Conservation (phyloP, 2,329 filamentous ascomycete species). For the Talaromyces sp. region DNA sequence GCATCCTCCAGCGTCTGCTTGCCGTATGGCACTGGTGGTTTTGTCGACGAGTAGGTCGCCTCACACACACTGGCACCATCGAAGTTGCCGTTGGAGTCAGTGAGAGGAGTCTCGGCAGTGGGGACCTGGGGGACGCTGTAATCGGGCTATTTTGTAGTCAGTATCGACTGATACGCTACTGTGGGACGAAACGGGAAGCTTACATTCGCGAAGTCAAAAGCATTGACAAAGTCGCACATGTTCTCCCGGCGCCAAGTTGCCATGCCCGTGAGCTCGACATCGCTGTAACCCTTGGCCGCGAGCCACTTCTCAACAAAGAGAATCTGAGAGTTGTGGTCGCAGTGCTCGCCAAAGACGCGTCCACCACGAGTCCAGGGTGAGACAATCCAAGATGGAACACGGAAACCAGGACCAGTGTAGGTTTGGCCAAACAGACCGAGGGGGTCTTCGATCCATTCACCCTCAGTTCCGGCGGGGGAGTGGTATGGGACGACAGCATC, state of each 20-base stretch:
- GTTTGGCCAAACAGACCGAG: constrained; percentile 42
- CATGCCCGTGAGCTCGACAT: constrained; percentile 40
- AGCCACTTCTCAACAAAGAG: constrained; percentile 54
- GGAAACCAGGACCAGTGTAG: constrained; percentile 47
- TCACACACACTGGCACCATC: constrained; percentile 47
- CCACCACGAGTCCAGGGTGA: constrained; percentile 55
- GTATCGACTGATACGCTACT: background rate
- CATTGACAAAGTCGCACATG: constrained; percentile 48
- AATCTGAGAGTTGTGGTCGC: constrained; percentile 55
- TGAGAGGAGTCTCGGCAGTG: constrained; percentile 42
- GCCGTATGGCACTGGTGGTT: constrained; percentile 50
- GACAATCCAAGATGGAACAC: constrained; percentile 54
- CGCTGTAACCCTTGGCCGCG: constrained; percentile 40
- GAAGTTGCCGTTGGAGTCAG: constrained; percentile 42
- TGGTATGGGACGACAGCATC: constrained; percentile 54
- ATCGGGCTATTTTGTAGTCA: constrained; percentile 39
- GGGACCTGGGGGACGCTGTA: constrained; percentile 49
- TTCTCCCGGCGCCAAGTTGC: constrained; percentile 46
- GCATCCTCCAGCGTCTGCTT: constrained; percentile 33
- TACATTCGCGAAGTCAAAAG: constrained; percentile 40
- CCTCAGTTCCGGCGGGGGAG: constrained; percentile 47
- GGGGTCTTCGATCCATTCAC: constrained; percentile 53
- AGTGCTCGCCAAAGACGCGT: constrained; percentile 53
- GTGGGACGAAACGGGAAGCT: background rate
- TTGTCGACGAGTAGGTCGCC: constrained; percentile 33